phyloP scores from a whole-genome alignment of 768 basidiomycete species.

The Boletus subcaerulescens region DNA sequence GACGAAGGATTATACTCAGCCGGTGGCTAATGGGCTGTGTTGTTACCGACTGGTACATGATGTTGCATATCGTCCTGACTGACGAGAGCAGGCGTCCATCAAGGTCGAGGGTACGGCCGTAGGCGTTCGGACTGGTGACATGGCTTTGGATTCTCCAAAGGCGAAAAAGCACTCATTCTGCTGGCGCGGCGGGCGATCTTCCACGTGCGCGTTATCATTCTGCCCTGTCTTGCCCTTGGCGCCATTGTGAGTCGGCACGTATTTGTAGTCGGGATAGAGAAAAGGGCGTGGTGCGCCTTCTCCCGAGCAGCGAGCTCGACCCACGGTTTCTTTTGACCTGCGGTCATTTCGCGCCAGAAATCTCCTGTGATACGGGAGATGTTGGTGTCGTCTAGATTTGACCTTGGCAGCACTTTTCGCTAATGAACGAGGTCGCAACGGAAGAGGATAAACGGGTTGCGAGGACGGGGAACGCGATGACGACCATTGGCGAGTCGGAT shows the following conservation, averaged over 20 bases:
- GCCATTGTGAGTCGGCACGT: constrained; percentile 29
- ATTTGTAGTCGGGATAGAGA: constrained; percentile 43
- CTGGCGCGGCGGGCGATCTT: constrained; percentile 12
- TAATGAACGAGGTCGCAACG: too few relatives aligned
- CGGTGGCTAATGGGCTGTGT: constrained; percentile 1
- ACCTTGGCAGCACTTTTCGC: too few relatives aligned
- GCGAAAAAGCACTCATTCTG: not conserved
- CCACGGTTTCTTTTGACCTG: too few relatives aligned
- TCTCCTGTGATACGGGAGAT: too few relatives aligned
- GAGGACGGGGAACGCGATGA: too few relatives aligned
- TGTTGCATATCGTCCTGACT: constrained; percentile 34
- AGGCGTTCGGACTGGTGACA: constrained; percentile 16
- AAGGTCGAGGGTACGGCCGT: constrained; percentile 22
- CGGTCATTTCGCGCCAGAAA: too few relatives aligned
- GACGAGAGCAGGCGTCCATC: constrained; percentile 21
- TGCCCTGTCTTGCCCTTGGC: constrained; percentile 22
- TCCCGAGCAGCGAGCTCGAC: too few relatives aligned
- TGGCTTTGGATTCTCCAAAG: not conserved
- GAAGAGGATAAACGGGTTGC: too few relatives aligned
- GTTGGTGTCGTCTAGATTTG: too few relatives aligned
- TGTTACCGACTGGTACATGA: constrained; percentile 35
- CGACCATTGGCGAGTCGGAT: too few relatives aligned
- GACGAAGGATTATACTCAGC: not conserved
- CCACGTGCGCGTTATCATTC: constrained; percentile 1
- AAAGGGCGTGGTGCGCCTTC: too few relatives aligned